phyloP scores from a whole-genome alignment of 352 stramenopile genomes.

The Globisporangium splendens region DNA sequence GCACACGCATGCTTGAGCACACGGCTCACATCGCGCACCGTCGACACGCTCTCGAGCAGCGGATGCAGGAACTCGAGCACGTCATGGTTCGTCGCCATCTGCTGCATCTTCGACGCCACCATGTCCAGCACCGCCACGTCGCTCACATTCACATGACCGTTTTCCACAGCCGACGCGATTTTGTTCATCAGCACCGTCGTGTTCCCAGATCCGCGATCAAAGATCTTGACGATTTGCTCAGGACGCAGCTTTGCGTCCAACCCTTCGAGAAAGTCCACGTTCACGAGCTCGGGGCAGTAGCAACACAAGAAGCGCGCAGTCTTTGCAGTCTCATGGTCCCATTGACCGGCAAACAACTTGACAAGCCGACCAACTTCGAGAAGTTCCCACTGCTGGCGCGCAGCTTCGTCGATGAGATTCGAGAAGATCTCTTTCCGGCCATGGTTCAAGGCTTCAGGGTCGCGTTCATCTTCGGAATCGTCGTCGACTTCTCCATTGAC shows the following conservation, averaged over 20 bases:
- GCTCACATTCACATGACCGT: slow-evolving; percentile 51
- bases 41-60: slow-evolving; percentile 72
- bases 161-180: slow-evolving; percentile 65
- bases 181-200: slow-evolving; percentile 68
- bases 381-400: slow-evolving; percentile 71
- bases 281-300: slow-evolving; percentile 77
- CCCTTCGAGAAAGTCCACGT: slow-evolving; percentile 82
- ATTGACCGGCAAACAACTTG: slow-evolving; percentile 68
- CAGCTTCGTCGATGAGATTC: slow-evolving; percentile 71
- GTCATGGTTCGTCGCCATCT: slow-evolving; percentile 46
- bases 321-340: slow-evolving; percentile 44
- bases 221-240: slow-evolving; percentile 62
- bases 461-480: slow-evolving; percentile 12
- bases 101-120: slow-evolving; percentile 26
- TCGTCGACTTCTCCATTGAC: slow-evolving; percentile 20
- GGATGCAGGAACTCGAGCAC: slow-evolving; percentile 63
- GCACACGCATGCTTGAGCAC: slow-evolving; percentile 57
- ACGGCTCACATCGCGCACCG: slow-evolving; percentile 58
- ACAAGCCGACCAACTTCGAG: slow-evolving; percentile 76
- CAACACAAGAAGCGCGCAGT: slow-evolving; percentile 58
- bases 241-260: slow-evolving; percentile 51
- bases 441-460: slow-evolving; percentile 14
- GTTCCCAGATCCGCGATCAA: slow-evolving; percentile 63
- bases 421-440: slow-evolving; percentile 48
- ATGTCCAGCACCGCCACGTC: slow-evolving; percentile 35